Conservation (phyloP, 164 flowering plant genomes). For the Aristolochia contorta region DNA sequence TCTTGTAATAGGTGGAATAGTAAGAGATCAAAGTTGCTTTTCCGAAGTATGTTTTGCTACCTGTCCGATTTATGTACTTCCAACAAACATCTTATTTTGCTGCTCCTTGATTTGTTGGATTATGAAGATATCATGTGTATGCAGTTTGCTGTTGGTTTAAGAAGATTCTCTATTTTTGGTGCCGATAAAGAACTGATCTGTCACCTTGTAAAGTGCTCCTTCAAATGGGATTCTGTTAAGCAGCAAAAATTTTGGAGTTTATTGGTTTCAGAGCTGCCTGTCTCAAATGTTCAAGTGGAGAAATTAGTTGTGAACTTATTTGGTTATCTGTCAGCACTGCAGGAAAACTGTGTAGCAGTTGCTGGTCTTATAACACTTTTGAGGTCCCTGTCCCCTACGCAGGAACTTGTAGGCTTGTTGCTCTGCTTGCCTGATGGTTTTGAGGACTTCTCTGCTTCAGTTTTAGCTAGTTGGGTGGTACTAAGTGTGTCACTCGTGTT, state of each 20-base stretch:
- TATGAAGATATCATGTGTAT: constrained; percentile 25
- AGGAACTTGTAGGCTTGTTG: constrained; percentile 34
- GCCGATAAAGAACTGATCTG: constrained; percentile 15
- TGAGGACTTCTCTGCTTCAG: constrained; percentile 34
- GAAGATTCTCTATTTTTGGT: constrained; percentile 33
- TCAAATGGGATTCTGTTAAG: constrained; percentile 25
- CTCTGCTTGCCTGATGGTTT: constrained; percentile 25
- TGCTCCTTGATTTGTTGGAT: constrained; percentile 26
- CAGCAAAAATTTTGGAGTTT: constrained; percentile 47
- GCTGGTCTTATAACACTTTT: constrained; percentile 32
- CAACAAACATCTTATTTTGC: constrained; percentile 23
- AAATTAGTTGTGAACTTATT: constrained; percentile 29
- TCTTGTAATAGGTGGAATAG: constrained; percentile 21
- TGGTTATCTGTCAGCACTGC: constrained; percentile 18
- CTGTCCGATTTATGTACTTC: constrained; percentile 28
- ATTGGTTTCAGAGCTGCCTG: constrained; percentile 34
- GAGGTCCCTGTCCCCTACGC: constrained; percentile 27
- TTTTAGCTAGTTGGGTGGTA: constrained; percentile 31
- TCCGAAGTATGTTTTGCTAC: constrained; percentile 22
- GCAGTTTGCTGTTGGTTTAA: constrained; percentile 34
- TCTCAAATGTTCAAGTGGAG: constrained; percentile 27
- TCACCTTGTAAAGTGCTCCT: constrained; percentile 21
- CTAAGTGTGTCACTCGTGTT: constrained; percentile 31
- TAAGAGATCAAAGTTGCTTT: constrained; percentile 14
- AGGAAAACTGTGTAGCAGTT: constrained; percentile 19